Base-by-base conservation (phyloP, 441 rosid species). In the Corymbia calophylla region DNA sequence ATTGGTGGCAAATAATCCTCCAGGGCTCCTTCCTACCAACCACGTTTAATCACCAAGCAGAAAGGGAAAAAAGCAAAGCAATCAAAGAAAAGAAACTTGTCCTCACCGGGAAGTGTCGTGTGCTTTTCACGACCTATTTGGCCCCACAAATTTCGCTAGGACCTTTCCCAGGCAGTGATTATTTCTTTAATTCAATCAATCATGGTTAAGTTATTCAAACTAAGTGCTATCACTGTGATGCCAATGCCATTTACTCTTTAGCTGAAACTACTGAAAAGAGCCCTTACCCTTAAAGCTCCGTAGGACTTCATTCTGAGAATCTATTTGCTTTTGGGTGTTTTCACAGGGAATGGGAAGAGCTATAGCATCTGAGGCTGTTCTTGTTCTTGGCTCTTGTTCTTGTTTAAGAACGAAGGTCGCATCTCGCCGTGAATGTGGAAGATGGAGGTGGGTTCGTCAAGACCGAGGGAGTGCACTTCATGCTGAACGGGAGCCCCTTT, bases 391-490 rank as follows among this genome's bases (percentile, higher is more conserved):
- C 91, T 86, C 48, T 94, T 92, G 32, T 93, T 60, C 87, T 92
- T 86, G 88, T 86, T 82, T 93, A 88, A 49, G 82, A 53, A 29
- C 49, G 47, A 86, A 14, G 88, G 68, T 55, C 80, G 16, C 87
- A 64, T 88, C 89, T 90, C 84, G 88, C 80, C 15, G 31, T 87
- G 89, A 89, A 92, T 35, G 95, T 92, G 62, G 93, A 95, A 73
- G 86, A 53, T 66, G 92, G 91, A 53, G 95, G 93, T 90, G 94
- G 92, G 62, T 98, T 98, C 90, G 91, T 98, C 47, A 94, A 94
- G 90, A 95, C 95, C 32, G 94, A 94, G 92, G 98, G 99, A 89
- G 90, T 91, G 51, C 97, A 95, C 89, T 97, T 98, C 90, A 89
- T 92, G 89, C 89, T 97, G 88, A 95, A 96, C 91, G 99, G 98